These are phyloP conservation scores for Lactarius trivialis DNA, from an alignment of 768 basidiomycete species.

Conservation along the genomic window DNA sequence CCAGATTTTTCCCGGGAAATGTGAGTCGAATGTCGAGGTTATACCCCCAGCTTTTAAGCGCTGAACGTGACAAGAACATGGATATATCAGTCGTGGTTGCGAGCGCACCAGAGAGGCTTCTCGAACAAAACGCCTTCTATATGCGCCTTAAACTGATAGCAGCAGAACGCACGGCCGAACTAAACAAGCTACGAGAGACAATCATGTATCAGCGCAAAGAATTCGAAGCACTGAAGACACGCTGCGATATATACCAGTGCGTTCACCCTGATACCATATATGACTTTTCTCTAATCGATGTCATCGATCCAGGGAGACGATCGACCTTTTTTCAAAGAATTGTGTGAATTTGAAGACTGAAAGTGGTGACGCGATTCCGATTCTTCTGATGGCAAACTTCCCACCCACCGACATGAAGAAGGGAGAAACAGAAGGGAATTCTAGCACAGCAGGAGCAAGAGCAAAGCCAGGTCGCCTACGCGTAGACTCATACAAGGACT, in stretches of 20 bases:
- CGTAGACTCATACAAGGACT: neutral
- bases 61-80: neutral
- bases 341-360: neutral
- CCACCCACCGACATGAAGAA: neutral
- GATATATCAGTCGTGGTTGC: neutral
- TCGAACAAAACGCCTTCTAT: neutral
- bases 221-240: neutral
- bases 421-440: neutral
- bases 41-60: neutral
- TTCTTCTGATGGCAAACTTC: neutral
- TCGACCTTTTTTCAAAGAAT: neutral
- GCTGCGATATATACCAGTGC: neutral
- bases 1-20: neutral
- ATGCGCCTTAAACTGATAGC: neutral
- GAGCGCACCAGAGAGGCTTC: neutral
- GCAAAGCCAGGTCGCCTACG: neutral
- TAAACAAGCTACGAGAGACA: neutral
- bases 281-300: neutral
- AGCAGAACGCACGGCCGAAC: neutral
- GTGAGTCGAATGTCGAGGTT: neutral
- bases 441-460: neutral
- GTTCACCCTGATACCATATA: neutral
- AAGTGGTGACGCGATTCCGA: neutral
- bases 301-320: neutral
- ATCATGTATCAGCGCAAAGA: neutral